Base-by-base conservation (phyloP, 139 green algal genomes). In the Chlamydomonas applanata region DNA sequence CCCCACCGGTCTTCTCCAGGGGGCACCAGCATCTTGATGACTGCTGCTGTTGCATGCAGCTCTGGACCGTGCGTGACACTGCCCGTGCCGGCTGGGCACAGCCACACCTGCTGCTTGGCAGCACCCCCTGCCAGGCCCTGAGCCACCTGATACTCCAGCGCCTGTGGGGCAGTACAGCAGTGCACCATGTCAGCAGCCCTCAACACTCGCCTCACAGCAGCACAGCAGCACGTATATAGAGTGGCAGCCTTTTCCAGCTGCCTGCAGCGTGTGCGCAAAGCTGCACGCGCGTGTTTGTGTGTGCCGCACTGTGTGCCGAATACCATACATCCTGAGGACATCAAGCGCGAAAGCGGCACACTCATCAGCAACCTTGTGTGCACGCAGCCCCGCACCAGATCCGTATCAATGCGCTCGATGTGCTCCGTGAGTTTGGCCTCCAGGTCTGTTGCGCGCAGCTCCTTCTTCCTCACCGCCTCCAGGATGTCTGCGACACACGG, bases 371-470 rank as follows among this genome's bases (percentile, higher is more conserved):
- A 35, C 27, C 25, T 3, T 24, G 20, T 16, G 57, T 7, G 7
- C 40, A 49, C 35, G 57, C 52, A 5, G 33, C 45, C 5, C 36
- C 87, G 30, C 81, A 93, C 91, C 91, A 95, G 87, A 83, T 97
- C 91, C 11, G 82, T 92, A 82, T 97, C 93, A 13, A 97, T 93
- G 34, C 90, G 87, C 73, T 98, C 91, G 30, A 98, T 93, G 74
- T 98, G 88, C 75, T 97, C 87, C 3, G 73, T 82, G 25, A 98
- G 89, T 68, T 84, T 86, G 24, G 74, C 27, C 27, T 72, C 74
- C 68, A 98, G 76, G 4, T 70, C 87, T 2, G 78, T 73, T 70
- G 32, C 56, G 4, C 64, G 35, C 49, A 88, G 65, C 49, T 87
- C 74, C 19, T 86, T 76, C 19, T 13, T 45, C 33, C 60, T 35